Base-by-base conservation (phyloP, 257 asterid species). In the Datura wrightii region DNA sequence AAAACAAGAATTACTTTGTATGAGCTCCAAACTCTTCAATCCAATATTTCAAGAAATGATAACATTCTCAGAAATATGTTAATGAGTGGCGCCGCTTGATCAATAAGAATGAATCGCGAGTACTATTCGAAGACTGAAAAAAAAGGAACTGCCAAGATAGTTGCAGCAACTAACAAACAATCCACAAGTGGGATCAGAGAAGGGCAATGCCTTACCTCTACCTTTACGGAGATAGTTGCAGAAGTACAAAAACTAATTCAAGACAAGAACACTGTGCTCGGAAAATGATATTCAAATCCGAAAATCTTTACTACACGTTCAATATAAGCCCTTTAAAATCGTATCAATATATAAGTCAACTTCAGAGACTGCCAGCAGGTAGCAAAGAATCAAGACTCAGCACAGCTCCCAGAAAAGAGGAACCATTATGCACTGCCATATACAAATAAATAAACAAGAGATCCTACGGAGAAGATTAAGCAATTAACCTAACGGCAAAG, bases 21-120 rank as follows among this genome's bases (percentile, higher is more conserved):
- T 37, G 50, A 15, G 76, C 76, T 37, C 13, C 52, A 67, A 67
- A 37, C 76, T 37, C 50, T 37, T 67, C 1, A 42, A 59, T 59
- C 66, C 66, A 59, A 67, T 67, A 67, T 14, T 67, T 67, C 76
- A 67, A 67, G 31, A 39, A 69, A n/a, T 69, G 48, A 10, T 44
- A 52, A 69, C 34, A n/a, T 69, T 69, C 50, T 67, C 50, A 37
- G 48, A 66, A 37, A 36, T 24, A 24, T 24, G 31, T 24, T 24
- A 24, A 24, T 24, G 2, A 36, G 1, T 3, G 11, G 24, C 14
- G 24, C 24, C 0, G 37, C 53, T 69, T 41, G 34, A 69, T 8
- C 79, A 69, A 39, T 42, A 69, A 69, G 34, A 69, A 69, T 16
- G 13, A 39, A 39, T 16, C 0, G 0, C 14, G 50, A 14, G 1